phyloP scores from a whole-genome alignment of 2,329 filamentous ascomycete species.

The Penicillium sp. region DNA sequence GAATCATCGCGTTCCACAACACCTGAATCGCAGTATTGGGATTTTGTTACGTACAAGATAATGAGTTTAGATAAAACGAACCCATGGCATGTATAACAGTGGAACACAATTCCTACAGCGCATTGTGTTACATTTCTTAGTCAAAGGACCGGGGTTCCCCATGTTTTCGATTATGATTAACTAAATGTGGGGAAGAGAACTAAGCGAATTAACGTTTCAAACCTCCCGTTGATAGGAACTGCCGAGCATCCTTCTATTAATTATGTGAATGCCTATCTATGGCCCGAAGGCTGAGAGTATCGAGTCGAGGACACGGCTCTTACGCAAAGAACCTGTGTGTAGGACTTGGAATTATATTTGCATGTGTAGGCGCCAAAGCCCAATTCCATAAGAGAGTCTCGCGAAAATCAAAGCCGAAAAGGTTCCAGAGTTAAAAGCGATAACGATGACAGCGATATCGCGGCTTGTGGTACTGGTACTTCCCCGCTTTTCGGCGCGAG shows the following conservation, averaged over 20 bases:
- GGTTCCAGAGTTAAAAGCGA: background rate
- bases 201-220: background rate
- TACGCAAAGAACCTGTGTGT: too few species aligned
- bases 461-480: background rate
- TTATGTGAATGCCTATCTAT: too few species aligned
- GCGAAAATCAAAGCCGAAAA: background rate
- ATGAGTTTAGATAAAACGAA: background rate
- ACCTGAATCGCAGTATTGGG: background rate
- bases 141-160: background rate
- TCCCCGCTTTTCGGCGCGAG: constrained; percentile 2
- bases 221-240: too few species aligned
- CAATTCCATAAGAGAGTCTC: too few species aligned
- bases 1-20: background rate
- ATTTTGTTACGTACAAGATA: background rate
- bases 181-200: background rate
- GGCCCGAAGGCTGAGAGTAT: too few species aligned
- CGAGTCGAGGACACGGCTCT: too few species aligned
- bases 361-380: too few species aligned
- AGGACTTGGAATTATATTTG: background rate
- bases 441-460: background rate
- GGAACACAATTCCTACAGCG: background rate
- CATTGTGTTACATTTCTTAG: background rate
- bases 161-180: background rate
- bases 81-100: background rate
- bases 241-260: too few species aligned